A percentile compares a stretch with the other conserved stretches of the same genome.
These are phyloP conservation scores for Arctium minus DNA, from an alignment of 129 eudicot genomes.

Conservation along the genomic window DNA sequence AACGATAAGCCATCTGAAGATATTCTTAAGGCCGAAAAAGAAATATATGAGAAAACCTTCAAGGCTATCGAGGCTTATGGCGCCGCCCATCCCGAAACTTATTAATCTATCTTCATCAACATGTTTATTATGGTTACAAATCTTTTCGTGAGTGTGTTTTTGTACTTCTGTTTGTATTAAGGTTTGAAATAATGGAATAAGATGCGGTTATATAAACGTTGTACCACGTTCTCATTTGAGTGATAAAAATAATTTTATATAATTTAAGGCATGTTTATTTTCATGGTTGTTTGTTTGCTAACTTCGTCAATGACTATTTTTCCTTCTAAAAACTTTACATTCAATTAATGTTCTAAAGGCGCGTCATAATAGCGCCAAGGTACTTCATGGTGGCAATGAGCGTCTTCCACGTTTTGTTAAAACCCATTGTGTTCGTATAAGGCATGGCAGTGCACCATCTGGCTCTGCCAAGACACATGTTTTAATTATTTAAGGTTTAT, in stretches of 20 bases:
- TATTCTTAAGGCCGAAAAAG: conserved; percentile 1
- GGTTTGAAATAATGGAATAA: conserved; percentile 17
- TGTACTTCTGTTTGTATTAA: not conserved
- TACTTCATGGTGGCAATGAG: no score
- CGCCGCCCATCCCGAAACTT: conserved; percentile 2
- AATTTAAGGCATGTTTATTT: no score
- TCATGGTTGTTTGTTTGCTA: no score
- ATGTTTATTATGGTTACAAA: not conserved
- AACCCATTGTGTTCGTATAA: no score
- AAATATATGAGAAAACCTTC: not conserved
- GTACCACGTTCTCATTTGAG: not conserved
- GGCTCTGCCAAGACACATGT: no score
- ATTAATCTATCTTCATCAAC: not conserved
- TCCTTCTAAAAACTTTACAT: no score
- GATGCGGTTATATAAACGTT: not conserved
- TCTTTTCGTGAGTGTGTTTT: not conserved
- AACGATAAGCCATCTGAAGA: conserved; percentile 8
- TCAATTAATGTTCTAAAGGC: no score
- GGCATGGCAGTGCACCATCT: no score
- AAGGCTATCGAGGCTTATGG: not conserved
- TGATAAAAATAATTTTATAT: not conserved
- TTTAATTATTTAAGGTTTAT: no score
- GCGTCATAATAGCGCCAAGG: no score
- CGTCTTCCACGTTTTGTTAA: no score
- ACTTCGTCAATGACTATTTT: no score